phyloP scores from a whole-genome alignment of 441 rosid genomes.

The Pelargonium cotyledonis region DNA sequence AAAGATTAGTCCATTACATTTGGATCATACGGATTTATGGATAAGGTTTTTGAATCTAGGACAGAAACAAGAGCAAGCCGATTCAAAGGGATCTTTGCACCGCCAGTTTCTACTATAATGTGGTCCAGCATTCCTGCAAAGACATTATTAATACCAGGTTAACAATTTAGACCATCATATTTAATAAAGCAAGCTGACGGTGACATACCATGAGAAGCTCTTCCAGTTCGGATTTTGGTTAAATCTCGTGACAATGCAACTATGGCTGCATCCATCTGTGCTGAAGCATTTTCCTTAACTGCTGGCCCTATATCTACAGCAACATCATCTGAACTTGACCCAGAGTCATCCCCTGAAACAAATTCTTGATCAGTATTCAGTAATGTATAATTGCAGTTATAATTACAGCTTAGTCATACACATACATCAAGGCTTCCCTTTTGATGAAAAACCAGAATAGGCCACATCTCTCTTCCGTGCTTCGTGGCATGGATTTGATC shows the following conservation, averaged over 20 bases:
- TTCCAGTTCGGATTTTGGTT: constrained; percentile 70
- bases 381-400: not conserved
- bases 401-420: not conserved
- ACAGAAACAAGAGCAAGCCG: constrained; percentile 81
- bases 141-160: constrained; percentile 7
- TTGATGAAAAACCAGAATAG: not conserved
- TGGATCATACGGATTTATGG: constrained; percentile 66
- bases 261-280: constrained; percentile 88
- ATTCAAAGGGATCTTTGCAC: constrained; percentile 68
- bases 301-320: constrained; percentile 56
- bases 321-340: constrained; percentile 38
- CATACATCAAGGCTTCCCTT: not conserved
- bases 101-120: constrained; percentile 69
- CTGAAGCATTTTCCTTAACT: constrained; percentile 50
- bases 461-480: not conserved
- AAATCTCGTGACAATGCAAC: constrained; percentile 70
- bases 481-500: not conserved
- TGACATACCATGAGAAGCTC: constrained; percentile 67
- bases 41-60: constrained; percentile 58
- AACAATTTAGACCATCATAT: constrained; percentile 13
- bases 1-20: constrained; percentile 31
- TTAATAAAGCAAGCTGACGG: not conserved
- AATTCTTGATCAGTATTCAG: not conserved
- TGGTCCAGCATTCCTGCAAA: constrained; percentile 86
- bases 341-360: constrained; percentile 58